Evolutionary conservation across 345 rosid genomes (phyloP), one percentile per base, ranked within the genome.

Genomic region (Aethionema arabicum): DNA sequence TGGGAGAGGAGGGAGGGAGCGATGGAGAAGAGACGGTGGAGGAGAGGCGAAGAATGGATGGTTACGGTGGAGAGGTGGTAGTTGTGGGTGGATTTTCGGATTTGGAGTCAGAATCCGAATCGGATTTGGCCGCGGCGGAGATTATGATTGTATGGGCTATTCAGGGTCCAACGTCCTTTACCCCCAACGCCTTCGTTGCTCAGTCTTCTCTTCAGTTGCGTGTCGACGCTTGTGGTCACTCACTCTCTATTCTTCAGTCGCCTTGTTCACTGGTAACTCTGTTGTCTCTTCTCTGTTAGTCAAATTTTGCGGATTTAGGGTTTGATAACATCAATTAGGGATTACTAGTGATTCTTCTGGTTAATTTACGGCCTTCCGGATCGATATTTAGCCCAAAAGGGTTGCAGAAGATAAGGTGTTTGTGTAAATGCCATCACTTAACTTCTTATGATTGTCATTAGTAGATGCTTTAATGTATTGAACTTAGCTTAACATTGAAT

Each of bases 61-160:
- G 80, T 11, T 91, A 86, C 67, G 81, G 78, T 32, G 92, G 82
- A 72, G 72, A 74, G 49, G 95, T 84, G 58, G 75, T 70, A 27
- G 65, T 36, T 37, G 69, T 70, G 21, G 74, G 74, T 43, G 76
- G 65, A 21, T 80, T 45, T 51, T 79, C 59, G 37, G 13, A 11
- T 49, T 46, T 29, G 60, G 49, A 55, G 60, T 52, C 53, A 0
- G 76, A 75, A 64, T 71, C 80, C 16, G 78, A 72, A 7, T 68
- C 74, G 14, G 90, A 84, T 63, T 76, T 83, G 6, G 93, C 92
- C 21, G 80, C 95, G 44, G 92, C 77, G 70, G 96, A 91, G 78
- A 89, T 82, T 47, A 85, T 91, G 96, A 64, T 91, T 4, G 50
- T 91, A 12, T 91, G 96, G 98, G 96, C 91, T 54, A 76, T 92